Evolutionary conservation across 306 rosid genomes (phyloP).

Genomic region (Neltuma alba): DNA sequence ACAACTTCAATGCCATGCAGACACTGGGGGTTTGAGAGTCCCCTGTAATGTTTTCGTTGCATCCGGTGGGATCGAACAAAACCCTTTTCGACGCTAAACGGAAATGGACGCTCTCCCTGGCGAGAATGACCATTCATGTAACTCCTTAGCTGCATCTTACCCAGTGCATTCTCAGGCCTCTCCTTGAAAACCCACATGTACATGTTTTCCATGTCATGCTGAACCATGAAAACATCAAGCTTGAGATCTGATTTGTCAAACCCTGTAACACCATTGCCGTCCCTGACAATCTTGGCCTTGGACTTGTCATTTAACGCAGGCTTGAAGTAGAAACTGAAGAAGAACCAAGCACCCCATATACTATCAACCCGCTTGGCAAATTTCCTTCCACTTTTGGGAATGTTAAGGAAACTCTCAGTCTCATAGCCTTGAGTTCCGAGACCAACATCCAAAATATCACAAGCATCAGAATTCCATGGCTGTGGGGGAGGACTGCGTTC

Average conservation of each 20-base stretch:
- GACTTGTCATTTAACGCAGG: conserved; percentile 56
- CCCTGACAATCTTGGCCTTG: conserved; percentile 47
- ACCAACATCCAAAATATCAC: conserved; percentile 47
- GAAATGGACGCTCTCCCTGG: conserved; percentile 60
- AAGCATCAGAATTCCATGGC: conserved; percentile 46
- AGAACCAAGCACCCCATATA: conserved; percentile 57
- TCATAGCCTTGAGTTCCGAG: conserved; percentile 51
- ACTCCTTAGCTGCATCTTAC: conserved; percentile 63
- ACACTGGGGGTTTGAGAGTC: conserved; percentile 56
- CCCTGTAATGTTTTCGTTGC: conserved; percentile 61
- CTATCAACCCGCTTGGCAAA: conserved; percentile 52
- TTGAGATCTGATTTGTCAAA: conserved; percentile 49
- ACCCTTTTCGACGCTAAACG: conserved; percentile 53
- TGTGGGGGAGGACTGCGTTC: conserved; percentile 54
- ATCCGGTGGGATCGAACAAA: conserved; percentile 59
- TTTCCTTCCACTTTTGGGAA: conserved; percentile 48
- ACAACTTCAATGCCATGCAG: conserved; percentile 56
- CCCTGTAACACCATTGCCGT: conserved; percentile 49
- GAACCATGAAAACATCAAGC: conserved; percentile 54
- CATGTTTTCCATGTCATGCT: conserved; percentile 61
- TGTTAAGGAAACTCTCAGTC: conserved; percentile 42
- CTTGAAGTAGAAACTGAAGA: conserved; percentile 60
- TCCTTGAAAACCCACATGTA: conserved; percentile 65
- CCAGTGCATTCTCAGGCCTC: conserved; percentile 55
- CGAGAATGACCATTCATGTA: conserved; percentile 61